Conservation (phyloP, 345 rosid genomes). For the Salix koriyanagi region DNA sequence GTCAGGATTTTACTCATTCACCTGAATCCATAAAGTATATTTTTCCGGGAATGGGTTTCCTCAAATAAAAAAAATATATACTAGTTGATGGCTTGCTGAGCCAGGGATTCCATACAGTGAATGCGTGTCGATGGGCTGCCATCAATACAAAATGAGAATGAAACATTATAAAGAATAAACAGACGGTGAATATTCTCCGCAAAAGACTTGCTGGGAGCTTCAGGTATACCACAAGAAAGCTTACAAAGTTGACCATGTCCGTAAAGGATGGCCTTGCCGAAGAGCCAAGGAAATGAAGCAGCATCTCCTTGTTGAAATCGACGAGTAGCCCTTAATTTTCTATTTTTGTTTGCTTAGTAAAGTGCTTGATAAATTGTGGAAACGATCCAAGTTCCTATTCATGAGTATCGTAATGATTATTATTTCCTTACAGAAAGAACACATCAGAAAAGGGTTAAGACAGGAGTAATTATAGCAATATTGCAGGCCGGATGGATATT, state of each 20-base stretch:
- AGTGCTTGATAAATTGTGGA: not conserved
- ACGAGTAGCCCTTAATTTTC: too few relatives aligned
- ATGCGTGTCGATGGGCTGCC: not conserved
- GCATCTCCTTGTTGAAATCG: not conserved
- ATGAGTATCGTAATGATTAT: not conserved
- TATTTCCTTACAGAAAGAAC: not conserved
- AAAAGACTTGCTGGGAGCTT: not conserved
- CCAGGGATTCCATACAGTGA: not conserved
- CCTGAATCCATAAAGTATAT: too few relatives aligned
- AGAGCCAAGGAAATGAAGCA: not conserved
- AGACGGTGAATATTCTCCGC: not conserved
- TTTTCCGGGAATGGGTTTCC: too few relatives aligned
- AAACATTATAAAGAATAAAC: too few relatives aligned
- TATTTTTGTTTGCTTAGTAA: too few relatives aligned
- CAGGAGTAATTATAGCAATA: constrained; percentile 13
- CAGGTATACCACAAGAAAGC: not conserved
- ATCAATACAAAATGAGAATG: not conserved
- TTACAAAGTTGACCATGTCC: not conserved
- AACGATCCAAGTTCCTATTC: not conserved
- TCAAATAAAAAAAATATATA: too few relatives aligned
- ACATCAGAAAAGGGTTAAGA: constrained; percentile 5
- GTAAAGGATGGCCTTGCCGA: not conserved
- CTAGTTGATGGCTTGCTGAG: not conserved
- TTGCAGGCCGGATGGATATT: constrained; percentile 4
- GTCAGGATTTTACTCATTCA: too few relatives aligned